Evolutionary conservation across 2,329 filamentous ascomycete genomes (phyloP).

Genomic region (Lecanosticta acicola): DNA sequence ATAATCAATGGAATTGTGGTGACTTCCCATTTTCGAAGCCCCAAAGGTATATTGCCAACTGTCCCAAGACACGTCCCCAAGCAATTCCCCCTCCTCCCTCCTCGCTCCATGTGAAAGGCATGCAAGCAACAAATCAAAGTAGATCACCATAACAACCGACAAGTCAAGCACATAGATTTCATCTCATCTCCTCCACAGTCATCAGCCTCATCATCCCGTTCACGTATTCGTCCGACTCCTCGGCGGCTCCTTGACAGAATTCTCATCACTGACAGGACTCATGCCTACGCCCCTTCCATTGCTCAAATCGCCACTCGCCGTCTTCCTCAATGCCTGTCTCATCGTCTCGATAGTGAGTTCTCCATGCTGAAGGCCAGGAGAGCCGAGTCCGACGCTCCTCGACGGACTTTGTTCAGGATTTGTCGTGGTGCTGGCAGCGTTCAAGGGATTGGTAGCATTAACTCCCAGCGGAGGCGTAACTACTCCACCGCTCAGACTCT

Average conservation of each 20-base stretch:
- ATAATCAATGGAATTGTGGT: no score
- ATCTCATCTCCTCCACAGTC: neutral
- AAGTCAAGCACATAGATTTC: neutral
- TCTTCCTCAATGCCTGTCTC: conserved; percentile 79
- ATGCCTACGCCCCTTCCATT: conserved; percentile 34
- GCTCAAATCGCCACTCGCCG: conserved; percentile 71
- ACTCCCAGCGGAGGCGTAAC: conserved; percentile 47
- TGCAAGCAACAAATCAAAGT: no score
- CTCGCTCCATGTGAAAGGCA: no score
- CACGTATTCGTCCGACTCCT: conserved; percentile 27
- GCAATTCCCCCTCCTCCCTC: no score
- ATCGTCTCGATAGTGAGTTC: conserved; percentile 91
- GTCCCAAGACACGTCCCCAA: no score
- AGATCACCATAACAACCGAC: no score
- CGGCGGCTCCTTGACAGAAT: conserved; percentile 9
- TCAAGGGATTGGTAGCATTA: conserved; percentile 13
- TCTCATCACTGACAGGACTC: conserved; percentile 25
- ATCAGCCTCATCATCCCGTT: neutral
- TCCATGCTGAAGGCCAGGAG: conserved; percentile 41
- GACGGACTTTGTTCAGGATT: conserved; percentile 18
- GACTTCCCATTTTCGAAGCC: no score
- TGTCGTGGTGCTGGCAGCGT: conserved; percentile 1
- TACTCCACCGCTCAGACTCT: conserved; percentile 18
- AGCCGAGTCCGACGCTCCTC: conserved; percentile 15
- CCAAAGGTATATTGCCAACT: no score